Evolutionary conservation across 805 yeast genomes (phyloP), one percentile per base, ranked within the genome.

Genomic region (Ogataea trehaloabstinens): DNA sequence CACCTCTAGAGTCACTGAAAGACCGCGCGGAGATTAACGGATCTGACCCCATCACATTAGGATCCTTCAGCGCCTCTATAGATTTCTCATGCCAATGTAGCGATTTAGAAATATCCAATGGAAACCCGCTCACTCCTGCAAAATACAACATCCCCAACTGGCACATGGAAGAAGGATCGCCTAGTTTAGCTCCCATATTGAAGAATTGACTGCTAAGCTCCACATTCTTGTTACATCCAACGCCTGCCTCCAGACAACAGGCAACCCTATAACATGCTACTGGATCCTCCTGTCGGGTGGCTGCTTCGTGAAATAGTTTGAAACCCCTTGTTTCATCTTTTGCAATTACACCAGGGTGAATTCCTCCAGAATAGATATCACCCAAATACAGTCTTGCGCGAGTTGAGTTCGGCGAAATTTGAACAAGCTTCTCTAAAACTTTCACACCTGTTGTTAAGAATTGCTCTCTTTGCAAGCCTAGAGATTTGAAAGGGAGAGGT

Each of bases 241-340:
- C 70, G 13, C 86, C 82, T 55, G 82, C 66, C 56, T 85, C 93
- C 51, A 72, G 71, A 52, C 87, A 78, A 22, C 83, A 83, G 1
- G 84, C 93, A 1, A 80, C 73, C 34, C 91, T 64, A 61, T 81
- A 85, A 41, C 80, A 71, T 7, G 85, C 82, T 38, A 74, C 74
- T 0, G 78, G 68, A 51, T 80, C 80, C 16, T 74, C 71, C 29
- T 69, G 69, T 33, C 66, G 64, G 6, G 44, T 42, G 5, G 87
- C 83, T 1, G 88, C 82, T 42, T 73, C 75, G 21, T 61, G 49
- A 56, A 83, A 85, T 35, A 70, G 65, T 43, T 76, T 78, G 50
- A 76, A 78, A 3, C 90, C 89, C 49, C 74, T 74, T 28, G 58
- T 68, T 49, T 76, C 78, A 61, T 82, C 80, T 41, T 70, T 66